A percentile compares a stretch with the other conserved stretches of the same genome.
These are phyloP conservation scores for Mycena kentingensis DNA, from an alignment of 768 basidiomycete genomes.

Conservation along the genomic window DNA sequence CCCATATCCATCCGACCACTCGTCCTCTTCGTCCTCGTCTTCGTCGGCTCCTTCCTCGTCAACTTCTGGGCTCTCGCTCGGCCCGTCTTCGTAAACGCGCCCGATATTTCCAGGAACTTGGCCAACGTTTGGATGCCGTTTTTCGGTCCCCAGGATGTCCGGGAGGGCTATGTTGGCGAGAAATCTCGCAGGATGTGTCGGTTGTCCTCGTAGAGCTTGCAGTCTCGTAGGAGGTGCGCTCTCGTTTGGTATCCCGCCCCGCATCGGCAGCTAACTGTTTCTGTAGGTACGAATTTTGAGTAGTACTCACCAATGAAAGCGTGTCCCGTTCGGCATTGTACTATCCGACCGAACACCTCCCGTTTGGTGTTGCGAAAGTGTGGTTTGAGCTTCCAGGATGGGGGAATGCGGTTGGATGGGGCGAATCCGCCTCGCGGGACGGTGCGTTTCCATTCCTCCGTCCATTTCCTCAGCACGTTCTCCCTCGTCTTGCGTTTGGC, in stretches of 20 bases:
- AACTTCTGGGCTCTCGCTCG: not conserved
- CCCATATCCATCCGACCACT: not conserved
- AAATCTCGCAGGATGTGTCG: constrained; percentile 8
- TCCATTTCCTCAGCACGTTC: not conserved
- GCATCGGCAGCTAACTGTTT: constrained; percentile 12
- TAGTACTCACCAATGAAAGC: constrained; percentile 23
- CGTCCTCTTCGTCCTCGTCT: not conserved
- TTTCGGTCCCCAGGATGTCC: constrained; percentile 15
- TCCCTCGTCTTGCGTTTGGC: not conserved
- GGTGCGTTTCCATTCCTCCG: not conserved
- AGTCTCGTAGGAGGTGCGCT: constrained; percentile 13
- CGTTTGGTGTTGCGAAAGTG: not conserved
- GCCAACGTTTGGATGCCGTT: constrained; percentile 18
- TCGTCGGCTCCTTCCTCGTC: not conserved
- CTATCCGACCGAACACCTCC: not conserved
- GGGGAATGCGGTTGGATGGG: not conserved
- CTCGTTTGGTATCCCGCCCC: constrained; percentile 10
- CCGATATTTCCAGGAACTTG: constrained; percentile 13
- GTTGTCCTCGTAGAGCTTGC: constrained; percentile 13
- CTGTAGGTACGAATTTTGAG: constrained; percentile 9
- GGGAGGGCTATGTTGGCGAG: constrained; percentile 3
- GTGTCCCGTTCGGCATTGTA: constrained; percentile 12
- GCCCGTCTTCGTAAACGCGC: constrained; percentile 22
- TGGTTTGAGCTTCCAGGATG: not conserved
- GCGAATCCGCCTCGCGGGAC: not conserved